Base-by-base conservation (phyloP, 139 green algal genomes). In the Astrephomene gubernaculifera region DNA sequence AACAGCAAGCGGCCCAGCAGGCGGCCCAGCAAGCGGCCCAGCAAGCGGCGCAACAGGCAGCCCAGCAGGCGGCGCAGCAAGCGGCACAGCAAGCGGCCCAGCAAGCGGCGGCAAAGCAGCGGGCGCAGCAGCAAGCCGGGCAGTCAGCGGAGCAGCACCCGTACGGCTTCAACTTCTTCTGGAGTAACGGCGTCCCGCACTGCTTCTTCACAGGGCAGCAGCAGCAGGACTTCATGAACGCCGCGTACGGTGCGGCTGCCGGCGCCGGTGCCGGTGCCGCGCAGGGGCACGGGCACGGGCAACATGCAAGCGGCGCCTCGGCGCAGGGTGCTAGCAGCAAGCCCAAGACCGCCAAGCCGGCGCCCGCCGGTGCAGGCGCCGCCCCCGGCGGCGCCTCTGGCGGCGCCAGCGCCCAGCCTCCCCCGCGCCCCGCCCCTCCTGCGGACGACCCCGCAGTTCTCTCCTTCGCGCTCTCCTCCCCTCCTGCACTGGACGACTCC, bases 101-200 rank as follows among this genome's bases (percentile, higher is more conserved):
- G 52, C 33, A 24, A 5, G 73, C 73, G n/a, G 74, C 74, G 24
- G 74, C 74, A 14, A 27, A 60, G 29, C 71, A 80, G n/a, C 63
- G 49, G 49, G 45, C 35, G 33, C 27, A 36, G 27, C 54, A 54
- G 35, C 53, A 68, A n/a, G 61, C 57, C 0, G 8, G 24, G 43
- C 41, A 61, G 29, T 36, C 65, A 19, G 17, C 43, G 0, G 31
- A 44, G 31, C 24, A 57, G n/a, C n/a, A n/a, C n/a, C n/a, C n/a
- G n/a, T n/a, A n/a, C n/a, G n/a, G n/a, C 49, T 31, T 21, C 31
- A 71, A 29, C 33, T 57, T 25, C 49, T 57, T 25, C 49, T 57
- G 49, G 49, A 17, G 12, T 57, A 12, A 57, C 49, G 49, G 12
- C 49, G 12, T 25, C 12, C 49, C n/a, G n/a, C n/a, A 17, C 12